Percentiles rank a stretch among this genome's conserved stretches.
Evolutionary conservation across 495 filamentous ascomycete genomes (phyloP).

Genomic region (Penicillium paxilli): DNA sequence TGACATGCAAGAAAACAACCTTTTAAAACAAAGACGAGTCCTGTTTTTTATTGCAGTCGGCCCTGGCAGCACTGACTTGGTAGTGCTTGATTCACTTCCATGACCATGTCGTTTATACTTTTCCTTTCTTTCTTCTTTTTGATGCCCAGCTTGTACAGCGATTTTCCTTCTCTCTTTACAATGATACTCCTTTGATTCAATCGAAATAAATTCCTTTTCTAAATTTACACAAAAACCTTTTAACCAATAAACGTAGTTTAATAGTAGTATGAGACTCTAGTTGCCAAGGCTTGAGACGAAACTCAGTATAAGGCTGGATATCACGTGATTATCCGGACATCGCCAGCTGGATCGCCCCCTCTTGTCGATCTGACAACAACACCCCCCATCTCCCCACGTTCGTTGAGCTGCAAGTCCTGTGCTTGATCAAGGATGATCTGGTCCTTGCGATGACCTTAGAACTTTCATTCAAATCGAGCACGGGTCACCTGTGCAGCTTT

Average conservation of each 20-base stretch:
- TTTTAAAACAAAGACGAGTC: too few relatives aligned
- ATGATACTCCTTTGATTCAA: conserved; percentile 7
- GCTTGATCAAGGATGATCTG: conserved; percentile 24
- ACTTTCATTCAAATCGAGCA: conserved; percentile 15
- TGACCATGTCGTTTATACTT: not conserved
- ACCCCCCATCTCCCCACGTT: conserved; percentile 14
- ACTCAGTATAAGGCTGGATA: conserved; percentile 8
- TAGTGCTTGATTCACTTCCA: not conserved
- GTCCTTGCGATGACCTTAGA: conserved; percentile 33
- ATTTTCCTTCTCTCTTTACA: conserved; percentile 12
- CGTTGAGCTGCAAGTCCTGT: conserved; percentile 18
- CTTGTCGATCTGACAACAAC: conserved; percentile 27
- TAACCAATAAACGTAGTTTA: not conserved
- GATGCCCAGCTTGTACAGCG: conserved; percentile 24
- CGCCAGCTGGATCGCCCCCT: conserved; percentile 23
- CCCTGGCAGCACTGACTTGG: too few relatives aligned
- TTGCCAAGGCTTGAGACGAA: not conserved
- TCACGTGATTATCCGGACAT: conserved; percentile 15
- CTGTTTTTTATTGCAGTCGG: not conserved
- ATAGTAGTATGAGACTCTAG: too few relatives aligned
- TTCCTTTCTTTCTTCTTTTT: conserved; percentile 13
- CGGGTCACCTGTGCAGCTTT: conserved; percentile 26
- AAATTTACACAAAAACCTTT: not conserved
- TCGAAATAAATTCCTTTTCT: not conserved
- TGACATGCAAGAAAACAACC: not conserved